phyloP scores from a whole-genome alignment of 352 stramenopile species.

The Globisporangium alternatum region DNA sequence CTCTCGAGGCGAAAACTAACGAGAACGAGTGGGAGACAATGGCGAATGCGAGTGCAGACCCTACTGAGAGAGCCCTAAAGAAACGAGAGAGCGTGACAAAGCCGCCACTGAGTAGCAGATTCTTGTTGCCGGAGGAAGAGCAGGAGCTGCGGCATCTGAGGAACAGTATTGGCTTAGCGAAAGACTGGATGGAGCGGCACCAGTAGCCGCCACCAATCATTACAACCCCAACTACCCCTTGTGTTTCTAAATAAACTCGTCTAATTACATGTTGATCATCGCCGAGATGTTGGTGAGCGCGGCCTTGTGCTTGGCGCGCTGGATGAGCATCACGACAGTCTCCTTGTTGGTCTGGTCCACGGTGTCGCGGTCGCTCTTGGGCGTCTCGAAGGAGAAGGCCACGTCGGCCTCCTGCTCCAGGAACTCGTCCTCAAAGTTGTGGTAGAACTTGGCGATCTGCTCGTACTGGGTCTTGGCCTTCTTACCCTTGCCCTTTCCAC shows the following conservation, averaged over 20 bases:
- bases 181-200: conserved; percentile 60
- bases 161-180: conserved; percentile 62
- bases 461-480: conserved; percentile 75
- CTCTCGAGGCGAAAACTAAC: conserved; percentile 21
- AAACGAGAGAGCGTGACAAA: background rate
- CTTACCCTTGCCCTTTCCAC: conserved; percentile 44
- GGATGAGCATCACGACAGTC: conserved; percentile 76
- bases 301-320: conserved; percentile 80
- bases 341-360: conserved; percentile 60
- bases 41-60: background rate
- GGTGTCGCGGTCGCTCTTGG: conserved; percentile 56
- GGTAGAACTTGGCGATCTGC: conserved; percentile 69
- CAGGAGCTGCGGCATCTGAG: conserved; percentile 42
- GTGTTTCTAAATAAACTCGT: conserved; percentile 39
- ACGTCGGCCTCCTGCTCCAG: conserved; percentile 71
- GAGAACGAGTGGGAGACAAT: background rate
- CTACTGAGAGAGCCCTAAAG: background rate
- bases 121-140: conserved; percentile 58
- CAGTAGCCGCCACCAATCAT: background rate
- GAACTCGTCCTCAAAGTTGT: conserved; percentile 89
- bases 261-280: conserved; percentile 81
- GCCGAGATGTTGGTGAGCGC: conserved; percentile 65
- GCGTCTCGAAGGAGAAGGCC: conserved; percentile 68
- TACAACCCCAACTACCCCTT: background rate
- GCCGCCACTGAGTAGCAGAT: conserved; percentile 27